Evolutionary conservation across 371 early-diverging fungal genomes (phyloP), one percentile per base, ranked within the genome.

Genomic region (Mucor ambiguus): DNA sequence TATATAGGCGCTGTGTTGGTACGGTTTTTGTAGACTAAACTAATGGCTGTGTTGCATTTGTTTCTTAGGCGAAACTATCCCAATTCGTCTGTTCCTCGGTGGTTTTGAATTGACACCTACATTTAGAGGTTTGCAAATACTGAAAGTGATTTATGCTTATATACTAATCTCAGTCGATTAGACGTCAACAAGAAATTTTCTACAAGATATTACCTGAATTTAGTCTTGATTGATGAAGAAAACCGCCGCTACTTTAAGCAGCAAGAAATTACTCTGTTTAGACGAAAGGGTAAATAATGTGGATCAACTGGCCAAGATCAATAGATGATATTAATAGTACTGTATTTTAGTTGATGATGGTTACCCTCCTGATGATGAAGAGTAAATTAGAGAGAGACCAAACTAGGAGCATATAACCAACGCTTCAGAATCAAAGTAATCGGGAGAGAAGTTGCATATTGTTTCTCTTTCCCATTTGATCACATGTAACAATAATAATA

Each of bases 161-260:
- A 38, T 20, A 14, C 8, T 54, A 12, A 29, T 32, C 4, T 48
- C 44, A 18, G 0, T 38, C n/a, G 0, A 24, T 16, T 65, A 79
- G 85, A 77, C 58, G 92, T 99, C 32, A 98, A 99, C 88, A 98
- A 96, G 81, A 95, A 95, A 78, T 98, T 96, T 79, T 96, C 96
- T 4, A 94, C 96, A 14, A 85, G 98, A 63, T 99, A 99, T 75
- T 98, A 95, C 73, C 80, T 99, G 60, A 98, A 98, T 75, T 81
- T 99, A 61, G 98, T 99, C 6, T 86, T 99, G 22, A 90, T 98
- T 62, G 99, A 99, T 74, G 98, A 98, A 73, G 99, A 99, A 76
- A 97, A 96, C 80, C 87, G 99, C 44, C 87, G 98, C 58, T 98
- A 98, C 75, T 96, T 94, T 67, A 97, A 97, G 83, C 97, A 98